Evolutionary conservation across 75 land plant species (phyloP), one percentile per base, ranked within the genome.

Genomic region (Isoetes taiwanensis): DNA sequence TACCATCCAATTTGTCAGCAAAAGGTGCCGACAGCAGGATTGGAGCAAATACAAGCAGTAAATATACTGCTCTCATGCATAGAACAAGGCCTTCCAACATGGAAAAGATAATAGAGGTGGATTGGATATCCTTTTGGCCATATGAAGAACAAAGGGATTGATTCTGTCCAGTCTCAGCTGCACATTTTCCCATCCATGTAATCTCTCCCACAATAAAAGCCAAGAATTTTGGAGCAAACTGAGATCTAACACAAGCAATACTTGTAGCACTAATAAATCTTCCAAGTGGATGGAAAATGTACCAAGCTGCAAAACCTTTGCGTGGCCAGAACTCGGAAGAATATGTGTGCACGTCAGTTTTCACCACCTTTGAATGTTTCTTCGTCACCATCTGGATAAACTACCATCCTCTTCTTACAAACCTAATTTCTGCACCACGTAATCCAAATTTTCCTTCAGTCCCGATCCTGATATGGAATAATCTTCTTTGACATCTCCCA

Each of bases 1-100:
- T 52, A 2, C 35, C 33, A 26, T 75, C 76, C 35, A 68, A 68
- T 1, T 58, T 54, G 59, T 78, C 77, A 3, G 78, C 81, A 67
- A 87, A 71, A 9, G 85, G 90, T 56, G 90, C 79, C 59, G 70
- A n/a, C n/a, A n/a, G n/a, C n/a, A 84, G 55, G 23, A 69, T 77
- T 21, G 94, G 94, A 2, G 77, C 66, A 59, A 87, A 87, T 25
- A 84, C 32, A 54, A 70, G 17, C 12, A 72, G 32, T 32, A 87
- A 54, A 42, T 79, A 80, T 0, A 70, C 24, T n/a, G 73, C 66
- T 52, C 94, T 43, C 4, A 78, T 11, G 5, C 78, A 6, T 32
- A 87, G 59, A 24, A 73, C 61, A 2, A 75, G 2, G 23, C 63
- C 64, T 27, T 80, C 88, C 0, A 87, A 1, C 8, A 84, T 5